A percentile compares a stretch with the other conserved stretches of the same genome.
Conservation (phyloP, 345 rosid genomes). For the Gossypium thurberi region DNA sequence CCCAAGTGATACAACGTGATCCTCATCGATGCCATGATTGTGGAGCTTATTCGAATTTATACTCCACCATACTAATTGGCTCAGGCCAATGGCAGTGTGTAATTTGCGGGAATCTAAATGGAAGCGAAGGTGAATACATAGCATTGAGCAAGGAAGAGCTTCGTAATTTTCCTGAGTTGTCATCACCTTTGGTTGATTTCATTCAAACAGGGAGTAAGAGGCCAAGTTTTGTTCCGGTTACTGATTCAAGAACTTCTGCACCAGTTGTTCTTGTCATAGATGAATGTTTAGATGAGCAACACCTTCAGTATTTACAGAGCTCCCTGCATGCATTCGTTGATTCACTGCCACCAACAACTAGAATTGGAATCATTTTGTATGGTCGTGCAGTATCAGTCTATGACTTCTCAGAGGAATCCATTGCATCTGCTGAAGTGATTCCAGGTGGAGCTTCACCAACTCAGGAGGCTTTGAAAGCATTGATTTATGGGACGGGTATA, state of each 20-base stretch:
- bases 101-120: conserved; percentile 64
- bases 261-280: conserved; percentile 88
- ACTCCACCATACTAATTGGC: conserved; percentile 71
- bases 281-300: conserved; percentile 93
- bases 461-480: conserved; percentile 65
- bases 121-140: conserved; percentile 80
- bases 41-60: conserved; percentile 88
- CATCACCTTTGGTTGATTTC: conserved; percentile 74
- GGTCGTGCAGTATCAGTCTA: conserved; percentile 82
- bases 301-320: conserved; percentile 91
- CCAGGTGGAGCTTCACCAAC: conserved; percentile 80
- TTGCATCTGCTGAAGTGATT: conserved; percentile 96
- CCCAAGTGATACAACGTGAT: conserved; percentile 74
- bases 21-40: conserved; percentile 87
- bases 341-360: conserved; percentile 67
- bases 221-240: conserved; percentile 77
- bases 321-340: conserved; percentile 95
- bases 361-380: conserved; percentile 79
- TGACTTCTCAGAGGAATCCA: conserved; percentile 85
- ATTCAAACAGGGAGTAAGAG: conserved; percentile 82
- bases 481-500: conserved; percentile 90
- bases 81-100: conserved; percentile 98
- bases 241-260: conserved; percentile 82
- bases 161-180: conserved; percentile 62
- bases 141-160: conserved; percentile 74